Conservation (phyloP, 768 basidiomycete genomes). For the Scleroderma citrinum region DNA sequence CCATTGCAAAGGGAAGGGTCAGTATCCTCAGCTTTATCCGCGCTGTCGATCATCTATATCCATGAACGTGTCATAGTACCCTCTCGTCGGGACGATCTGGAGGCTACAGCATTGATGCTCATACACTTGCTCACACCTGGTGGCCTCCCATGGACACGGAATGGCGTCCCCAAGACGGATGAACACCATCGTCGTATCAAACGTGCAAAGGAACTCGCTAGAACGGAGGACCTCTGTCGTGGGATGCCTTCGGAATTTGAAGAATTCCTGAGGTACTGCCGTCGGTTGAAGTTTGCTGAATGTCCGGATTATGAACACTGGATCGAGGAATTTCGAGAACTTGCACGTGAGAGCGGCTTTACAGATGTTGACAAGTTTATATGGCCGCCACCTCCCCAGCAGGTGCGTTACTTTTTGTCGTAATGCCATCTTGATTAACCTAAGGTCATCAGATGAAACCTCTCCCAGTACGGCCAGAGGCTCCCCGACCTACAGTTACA, state of each 20-base stretch:
- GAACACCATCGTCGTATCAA: conserved; percentile 58
- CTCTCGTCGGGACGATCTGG: conserved; percentile 73
- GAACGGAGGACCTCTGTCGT: conserved; percentile 61
- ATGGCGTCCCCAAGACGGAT: conserved; percentile 71
- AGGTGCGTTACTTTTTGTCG: conserved; percentile 16
- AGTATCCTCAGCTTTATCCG: conserved; percentile 12
- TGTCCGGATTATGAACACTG: conserved; percentile 62
- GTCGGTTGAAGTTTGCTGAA: conserved; percentile 63
- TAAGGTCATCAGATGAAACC: conserved; percentile 25
- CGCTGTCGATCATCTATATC: conserved; percentile 6
- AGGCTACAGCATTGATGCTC: conserved; percentile 72
- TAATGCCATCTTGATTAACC: conserved; percentile 2
- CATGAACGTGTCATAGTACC: conserved; percentile 47
- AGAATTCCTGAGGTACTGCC: conserved; percentile 68
- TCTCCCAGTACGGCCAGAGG: conserved; percentile 16
- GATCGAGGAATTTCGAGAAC: conserved; percentile 56
- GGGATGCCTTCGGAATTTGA: conserved; percentile 69
- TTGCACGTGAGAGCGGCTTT: conserved; percentile 56
- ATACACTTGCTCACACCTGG: conserved; percentile 75
- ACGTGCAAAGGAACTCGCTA: conserved; percentile 53
- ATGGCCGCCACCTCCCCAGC: conserved; percentile 58
- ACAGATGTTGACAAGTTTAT: conserved; percentile 54
- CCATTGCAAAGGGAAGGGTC: conserved; percentile 73
- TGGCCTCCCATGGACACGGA: conserved; percentile 73
- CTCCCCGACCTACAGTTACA: conserved; percentile 20